Evolutionary conservation across 257 asterid species (phyloP).

Genomic region (Ilex asprella): DNA sequence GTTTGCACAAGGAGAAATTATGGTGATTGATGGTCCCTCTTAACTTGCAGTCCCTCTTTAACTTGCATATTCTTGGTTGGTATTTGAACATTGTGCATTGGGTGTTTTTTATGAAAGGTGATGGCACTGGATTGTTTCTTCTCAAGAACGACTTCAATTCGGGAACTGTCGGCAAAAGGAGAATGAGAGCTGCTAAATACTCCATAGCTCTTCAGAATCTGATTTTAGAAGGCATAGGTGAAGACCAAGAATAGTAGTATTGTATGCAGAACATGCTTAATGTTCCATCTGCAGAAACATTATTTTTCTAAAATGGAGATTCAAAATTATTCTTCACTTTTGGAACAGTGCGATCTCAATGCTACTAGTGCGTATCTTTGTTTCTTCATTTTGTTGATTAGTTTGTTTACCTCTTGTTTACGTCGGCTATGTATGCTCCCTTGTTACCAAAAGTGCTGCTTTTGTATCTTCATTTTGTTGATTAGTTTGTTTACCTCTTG

Average conservation of each 20-base stretch:
- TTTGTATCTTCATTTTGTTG: too few relatives aligned
- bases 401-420: too few relatives aligned
- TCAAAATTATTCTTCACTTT: too few relatives aligned
- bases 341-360: too few relatives aligned
- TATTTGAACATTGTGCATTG: neutral
- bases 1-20: too few relatives aligned
- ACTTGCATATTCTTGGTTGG: neutral
- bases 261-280: neutral
- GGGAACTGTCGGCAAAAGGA: conserved; percentile 14
- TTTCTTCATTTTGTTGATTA: too few relatives aligned
- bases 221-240: conserved; percentile 49
- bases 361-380: too few relatives aligned
- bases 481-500: too few relatives aligned
- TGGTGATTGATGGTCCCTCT: neutral
- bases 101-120: conserved; percentile 28
- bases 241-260: conserved; percentile 2
- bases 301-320: too few relatives aligned
- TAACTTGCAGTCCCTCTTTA: neutral
- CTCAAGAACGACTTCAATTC: conserved; percentile 34
- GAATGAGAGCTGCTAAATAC: conserved; percentile 49
- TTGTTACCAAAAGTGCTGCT: too few relatives aligned
- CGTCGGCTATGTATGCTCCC: too few relatives aligned
- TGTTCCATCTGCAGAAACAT: neutral
- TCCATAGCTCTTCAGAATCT: conserved; percentile 79
- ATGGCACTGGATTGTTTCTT: conserved; percentile 54